Percentiles rank a stretch among this genome's conserved stretches.
Evolutionary conservation across 306 rosid genomes (phyloP).

Genomic region (Cicer judaicum): DNA sequence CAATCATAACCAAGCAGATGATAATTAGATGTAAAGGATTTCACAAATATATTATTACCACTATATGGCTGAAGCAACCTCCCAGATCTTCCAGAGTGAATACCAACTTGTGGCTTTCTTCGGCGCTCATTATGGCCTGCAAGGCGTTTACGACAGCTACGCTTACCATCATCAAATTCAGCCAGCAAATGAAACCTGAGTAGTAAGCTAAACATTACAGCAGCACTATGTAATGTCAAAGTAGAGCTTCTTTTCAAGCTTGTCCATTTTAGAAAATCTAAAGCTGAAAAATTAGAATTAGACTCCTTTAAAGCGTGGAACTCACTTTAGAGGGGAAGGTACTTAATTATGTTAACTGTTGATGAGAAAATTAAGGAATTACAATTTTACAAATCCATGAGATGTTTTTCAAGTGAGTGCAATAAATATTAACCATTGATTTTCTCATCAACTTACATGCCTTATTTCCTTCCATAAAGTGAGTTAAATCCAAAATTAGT

Average conservation of each 20-base stretch:
- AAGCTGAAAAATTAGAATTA: slow-evolving; percentile 4
- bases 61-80: slow-evolving; percentile 71
- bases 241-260: slow-evolving; percentile 26
- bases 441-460: not conserved
- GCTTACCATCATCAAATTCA: slow-evolving; percentile 95
- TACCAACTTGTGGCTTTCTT: slow-evolving; percentile 81
- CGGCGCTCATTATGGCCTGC: slow-evolving; percentile 95
- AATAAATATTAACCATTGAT: not conserved
- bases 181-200: slow-evolving; percentile 92
- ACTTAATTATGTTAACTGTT: not conserved
- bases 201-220: slow-evolving; percentile 51
- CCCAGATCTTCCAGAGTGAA: slow-evolving; percentile 61
- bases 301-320: not conserved
- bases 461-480: not conserved
- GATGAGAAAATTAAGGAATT: not conserved
- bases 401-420: not conserved
- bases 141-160: slow-evolving; percentile 96
- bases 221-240: slow-evolving; percentile 29
- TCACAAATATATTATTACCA: slow-evolving; percentile 53
- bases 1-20: not conserved
- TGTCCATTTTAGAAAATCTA: slow-evolving; percentile 26
- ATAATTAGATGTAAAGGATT: too few species aligned
- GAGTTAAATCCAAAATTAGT: not conserved
- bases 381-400: not conserved
- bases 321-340: too few species aligned